phyloP scores from a whole-genome alignment of 495 filamentous ascomycete genomes.

The Penicillium antarcticum region DNA sequence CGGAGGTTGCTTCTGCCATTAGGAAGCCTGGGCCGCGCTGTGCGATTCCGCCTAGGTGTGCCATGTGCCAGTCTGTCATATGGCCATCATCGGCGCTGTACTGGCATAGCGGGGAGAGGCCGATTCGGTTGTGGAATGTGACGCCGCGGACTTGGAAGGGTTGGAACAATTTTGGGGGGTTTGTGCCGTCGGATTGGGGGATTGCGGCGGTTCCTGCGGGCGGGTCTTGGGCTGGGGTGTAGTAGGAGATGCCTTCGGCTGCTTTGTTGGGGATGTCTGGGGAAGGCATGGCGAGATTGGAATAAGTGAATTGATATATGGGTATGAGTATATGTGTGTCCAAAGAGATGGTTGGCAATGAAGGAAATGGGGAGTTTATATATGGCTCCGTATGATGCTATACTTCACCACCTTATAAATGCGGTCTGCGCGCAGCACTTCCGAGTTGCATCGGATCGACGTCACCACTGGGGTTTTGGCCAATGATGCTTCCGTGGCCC shows the following conservation, averaged over 20 bases:
- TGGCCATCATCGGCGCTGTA: slow-evolving; percentile 62
- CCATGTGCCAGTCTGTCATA: slow-evolving; percentile 57
- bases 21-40: slow-evolving; percentile 58
- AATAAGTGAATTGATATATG: background rate
- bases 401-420: slow-evolving; percentile 19
- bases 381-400: too few relatives aligned
- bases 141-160: slow-evolving; percentile 58
- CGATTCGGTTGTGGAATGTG: slow-evolving; percentile 58
- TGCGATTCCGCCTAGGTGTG: slow-evolving; percentile 52
- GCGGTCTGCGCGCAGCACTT: background rate
- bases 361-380: background rate
- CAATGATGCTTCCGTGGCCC: background rate
- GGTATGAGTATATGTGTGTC: background rate
- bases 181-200: slow-evolving; percentile 52
- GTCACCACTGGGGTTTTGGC: slow-evolving; percentile 5
- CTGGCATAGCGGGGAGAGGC: slow-evolving; percentile 58
- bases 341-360: background rate
- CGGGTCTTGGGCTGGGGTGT: slow-evolving; percentile 57
- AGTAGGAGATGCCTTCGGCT: slow-evolving; percentile 55
- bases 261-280: slow-evolving; percentile 39
- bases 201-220: slow-evolving; percentile 60
- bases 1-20: slow-evolving; percentile 67
- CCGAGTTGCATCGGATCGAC: slow-evolving; percentile 4
- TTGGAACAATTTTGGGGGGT: slow-evolving; percentile 64
- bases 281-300: background rate